Conservation (phyloP, 257 asterid species). For the Ehretia macrophylla region DNA sequence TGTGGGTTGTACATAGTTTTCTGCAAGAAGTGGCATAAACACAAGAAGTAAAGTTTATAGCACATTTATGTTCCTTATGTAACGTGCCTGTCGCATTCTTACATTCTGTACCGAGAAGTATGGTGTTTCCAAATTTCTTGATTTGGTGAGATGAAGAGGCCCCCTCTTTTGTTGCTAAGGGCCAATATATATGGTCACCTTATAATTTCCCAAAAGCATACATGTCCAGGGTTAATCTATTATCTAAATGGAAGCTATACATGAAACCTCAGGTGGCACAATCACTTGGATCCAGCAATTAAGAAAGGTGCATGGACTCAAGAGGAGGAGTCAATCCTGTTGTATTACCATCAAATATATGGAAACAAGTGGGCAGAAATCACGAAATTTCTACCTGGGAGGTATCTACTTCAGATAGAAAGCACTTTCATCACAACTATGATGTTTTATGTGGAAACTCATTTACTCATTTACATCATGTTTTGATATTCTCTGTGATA, state of each 20-base stretch:
- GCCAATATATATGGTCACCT: no score
- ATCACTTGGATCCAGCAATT: slow-evolving; percentile 74
- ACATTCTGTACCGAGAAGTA: no score
- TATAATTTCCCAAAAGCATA: neutral
- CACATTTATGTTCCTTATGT: no score
- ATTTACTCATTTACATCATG: neutral
- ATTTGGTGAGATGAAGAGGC: no score
- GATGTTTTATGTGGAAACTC: neutral
- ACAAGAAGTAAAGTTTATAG: no score
- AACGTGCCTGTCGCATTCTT: no score
- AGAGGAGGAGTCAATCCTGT: slow-evolving; percentile 53
- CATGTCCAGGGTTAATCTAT: neutral
- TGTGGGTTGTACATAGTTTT: no score
- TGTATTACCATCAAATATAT: slow-evolving; percentile 42
- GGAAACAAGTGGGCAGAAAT: slow-evolving; percentile 91
- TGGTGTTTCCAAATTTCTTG: no score
- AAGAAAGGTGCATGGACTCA: slow-evolving; percentile 73
- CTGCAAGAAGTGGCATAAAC: no score
- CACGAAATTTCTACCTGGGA: slow-evolving; percentile 74
- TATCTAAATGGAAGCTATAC: neutral
- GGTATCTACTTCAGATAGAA: slow-evolving; percentile 35
- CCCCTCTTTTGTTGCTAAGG: no score
- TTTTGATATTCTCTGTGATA: neutral
- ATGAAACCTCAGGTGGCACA: slow-evolving; percentile 66
- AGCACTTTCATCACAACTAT: no score